Conservation (phyloP, 2,329 filamentous ascomycete genomes). For the Macrophomina pseudophaseolina region DNA sequence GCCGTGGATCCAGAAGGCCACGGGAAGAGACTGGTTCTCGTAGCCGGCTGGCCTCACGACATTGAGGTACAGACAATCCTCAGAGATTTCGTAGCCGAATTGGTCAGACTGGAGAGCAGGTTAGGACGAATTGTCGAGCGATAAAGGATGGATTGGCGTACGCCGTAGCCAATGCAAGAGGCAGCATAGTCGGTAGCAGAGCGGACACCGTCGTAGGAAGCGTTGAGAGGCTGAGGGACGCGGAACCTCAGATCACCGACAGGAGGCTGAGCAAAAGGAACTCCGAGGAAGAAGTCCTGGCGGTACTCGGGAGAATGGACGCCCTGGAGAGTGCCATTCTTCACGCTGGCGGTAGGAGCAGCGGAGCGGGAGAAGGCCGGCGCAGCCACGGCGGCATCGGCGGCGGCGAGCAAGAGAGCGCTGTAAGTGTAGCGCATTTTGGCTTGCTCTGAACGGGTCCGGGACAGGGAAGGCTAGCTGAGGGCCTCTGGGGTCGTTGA, state of each 20-base stretch:
- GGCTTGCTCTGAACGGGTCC: neutral
- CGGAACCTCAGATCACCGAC: conserved; percentile 60
- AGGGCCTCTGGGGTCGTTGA: neutral
- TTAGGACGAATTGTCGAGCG: neutral
- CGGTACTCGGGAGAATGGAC: conserved; percentile 46
- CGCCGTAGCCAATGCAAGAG: conserved; percentile 49
- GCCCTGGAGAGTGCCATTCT: conserved; percentile 52
- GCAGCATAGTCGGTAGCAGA: conserved; percentile 50
- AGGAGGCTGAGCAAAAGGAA: conserved; percentile 64
- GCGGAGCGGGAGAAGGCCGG: neutral
- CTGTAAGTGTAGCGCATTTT: conserved; percentile 18
- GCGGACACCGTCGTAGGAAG: conserved; percentile 46
- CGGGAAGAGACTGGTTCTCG: conserved; percentile 55
- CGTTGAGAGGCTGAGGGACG: conserved; percentile 56
- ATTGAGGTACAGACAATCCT: conserved; percentile 68
- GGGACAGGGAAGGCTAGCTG: neutral
- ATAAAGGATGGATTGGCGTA: neutral
- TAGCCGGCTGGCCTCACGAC: conserved; percentile 61
- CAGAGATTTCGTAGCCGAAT: conserved; percentile 41
- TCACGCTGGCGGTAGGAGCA: conserved; percentile 43
- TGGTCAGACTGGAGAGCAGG: conserved; percentile 26
- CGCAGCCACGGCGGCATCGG: conserved; percentile 9
- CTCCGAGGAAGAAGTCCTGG: conserved; percentile 55
- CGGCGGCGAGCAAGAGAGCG: conserved; percentile 18
- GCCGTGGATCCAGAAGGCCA: conserved; percentile 66